Evolutionary conservation across 2,329 filamentous ascomycete species (phyloP), one percentile per base, ranked within the genome.

Genomic region (Aspergillus sp.): DNA sequence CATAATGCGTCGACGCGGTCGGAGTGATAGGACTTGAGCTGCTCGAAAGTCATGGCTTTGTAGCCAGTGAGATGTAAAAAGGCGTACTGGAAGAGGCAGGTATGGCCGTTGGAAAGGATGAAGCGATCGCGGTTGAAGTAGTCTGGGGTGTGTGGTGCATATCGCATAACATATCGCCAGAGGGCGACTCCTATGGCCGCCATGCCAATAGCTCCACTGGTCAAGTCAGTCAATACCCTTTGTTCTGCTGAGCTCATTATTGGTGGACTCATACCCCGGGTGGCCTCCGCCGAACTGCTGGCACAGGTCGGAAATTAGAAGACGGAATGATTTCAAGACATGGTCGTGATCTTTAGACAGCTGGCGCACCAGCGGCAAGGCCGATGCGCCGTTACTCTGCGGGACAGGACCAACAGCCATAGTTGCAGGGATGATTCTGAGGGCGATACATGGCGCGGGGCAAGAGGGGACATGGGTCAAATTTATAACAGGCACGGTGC

Each of bases 241-340:
- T 23, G 13, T 17, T 25, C 5, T 36, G 9, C 28, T 15, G 12
- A 7, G 5, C 45, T 23, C 59, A 28, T 61, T 6, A 17, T 48
- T 43, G 17, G 50, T 36, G 41, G 5, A 36, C 6, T 32, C 53
- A 15, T 78, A 87, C 84, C 87, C 88, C 17, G 87, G 88, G 69
- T 90, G 88, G 0, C 88, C 88, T 38, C 87, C 87, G 63, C 85
- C 85, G 74, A 89, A 91, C 65, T 90, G 87, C 70, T 90, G 82
- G 67, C 87, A 90, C 3, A 91, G 75, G 70, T 91, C 88, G 48
- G 88, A 86, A 60, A 90, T 87, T 30, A 90, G 75, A 53, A 84
- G 77, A 57, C 88, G 80, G 69, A 89, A 89, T 5, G 84, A 84
- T 66, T 81, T 82, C 54, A 90, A 74, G 2, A 88, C 84, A 19